Evolutionary conservation across 805 yeast genomes (phyloP), one percentile per base, ranked within the genome.

Genomic region (Maudiozyma saulgeensis): DNA sequence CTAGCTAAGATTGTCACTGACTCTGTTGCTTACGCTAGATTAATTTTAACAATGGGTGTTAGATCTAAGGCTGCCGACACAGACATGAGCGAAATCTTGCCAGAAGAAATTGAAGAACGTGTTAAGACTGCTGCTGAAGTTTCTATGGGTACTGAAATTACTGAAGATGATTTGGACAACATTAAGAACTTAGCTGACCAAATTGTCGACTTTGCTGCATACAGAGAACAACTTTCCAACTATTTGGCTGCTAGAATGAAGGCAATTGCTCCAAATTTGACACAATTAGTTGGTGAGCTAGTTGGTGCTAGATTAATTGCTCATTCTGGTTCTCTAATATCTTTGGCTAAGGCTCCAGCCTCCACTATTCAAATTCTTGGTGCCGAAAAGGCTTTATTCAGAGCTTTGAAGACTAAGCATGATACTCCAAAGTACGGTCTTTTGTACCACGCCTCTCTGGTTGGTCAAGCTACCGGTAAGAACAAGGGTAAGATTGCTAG

Each of bases 401-500:
- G 99, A 76, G 99, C 99, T 54, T 81, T 93, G 66, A 93, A 93
- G 78, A 93, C 99, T 52, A 93, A 93, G 73, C 96, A 90, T 64
- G 96, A 93, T 71, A 93, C 99, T 54, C 99, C 99, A 67, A 93
- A 93, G 72, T 93, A 93, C 67, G 99, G 99, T 76, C 77, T 93
- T 63, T 77, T 93, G 60, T 93, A 93, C 77, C 98, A 93, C 68
- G 96, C 98, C 51, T 87, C 96, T 31, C 77, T 93, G 56, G 95
- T 93, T 59, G 99, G 99, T 57, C 96, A 91, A 77, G 99, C 99
- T 51, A 79, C 95, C 46, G 96, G 96, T 72, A 86, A 86, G 73
- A 93, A 93, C 76, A 93, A 93, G 79, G 99, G 99, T 76, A 93
- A 90, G 77, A 88, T 93, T 68, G 98, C 99, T 51, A 84, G 99